Evolutionary conservation across 2,329 filamentous ascomycete genomes (phyloP).

Genomic region (Knoxdaviesia proteae): DNA sequence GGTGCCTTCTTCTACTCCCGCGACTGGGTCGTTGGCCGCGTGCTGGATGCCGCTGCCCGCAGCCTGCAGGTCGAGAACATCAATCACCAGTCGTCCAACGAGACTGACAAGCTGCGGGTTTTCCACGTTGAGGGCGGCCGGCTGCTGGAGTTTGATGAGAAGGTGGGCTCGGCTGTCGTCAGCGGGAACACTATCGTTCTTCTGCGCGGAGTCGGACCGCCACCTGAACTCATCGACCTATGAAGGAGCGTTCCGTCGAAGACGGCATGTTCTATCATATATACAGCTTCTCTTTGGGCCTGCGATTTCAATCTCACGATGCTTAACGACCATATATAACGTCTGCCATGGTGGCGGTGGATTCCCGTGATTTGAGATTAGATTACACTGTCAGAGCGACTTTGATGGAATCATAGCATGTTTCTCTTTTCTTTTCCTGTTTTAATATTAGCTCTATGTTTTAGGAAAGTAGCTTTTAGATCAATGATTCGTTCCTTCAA

Average conservation of each 20-base stretch:
- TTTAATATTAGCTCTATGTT: too few relatives aligned
- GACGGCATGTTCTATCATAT: neutral
- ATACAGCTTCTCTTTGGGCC: neutral
- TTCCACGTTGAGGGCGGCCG: constrained; percentile 87
- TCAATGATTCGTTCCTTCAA: too few relatives aligned
- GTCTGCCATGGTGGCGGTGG: neutral
- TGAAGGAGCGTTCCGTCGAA: constrained; percentile 7
- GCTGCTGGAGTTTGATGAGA: constrained; percentile 72
- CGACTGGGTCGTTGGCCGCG: constrained; percentile 76
- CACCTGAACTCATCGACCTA: constrained; percentile 48
- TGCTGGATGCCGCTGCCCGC: constrained; percentile 60
- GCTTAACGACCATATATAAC: neutral
- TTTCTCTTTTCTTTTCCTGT: too few relatives aligned
- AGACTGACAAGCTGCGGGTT: constrained; percentile 63
- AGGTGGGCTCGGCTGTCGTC: constrained; percentile 50
- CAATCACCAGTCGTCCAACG: constrained; percentile 57
- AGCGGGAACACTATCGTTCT: constrained; percentile 83
- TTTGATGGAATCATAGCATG: too few relatives aligned
- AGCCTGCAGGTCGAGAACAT: constrained; percentile 62
- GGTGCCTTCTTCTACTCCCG: constrained; percentile 62
- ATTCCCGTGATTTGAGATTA: too few relatives aligned
- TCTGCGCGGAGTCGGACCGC: constrained; percentile 64
- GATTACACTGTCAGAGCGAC: too few relatives aligned
- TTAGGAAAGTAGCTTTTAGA: too few relatives aligned
- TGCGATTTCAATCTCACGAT: neutral